Conservation (phyloP, 176 grass and related monocot species). For the Oryza punctata region DNA sequence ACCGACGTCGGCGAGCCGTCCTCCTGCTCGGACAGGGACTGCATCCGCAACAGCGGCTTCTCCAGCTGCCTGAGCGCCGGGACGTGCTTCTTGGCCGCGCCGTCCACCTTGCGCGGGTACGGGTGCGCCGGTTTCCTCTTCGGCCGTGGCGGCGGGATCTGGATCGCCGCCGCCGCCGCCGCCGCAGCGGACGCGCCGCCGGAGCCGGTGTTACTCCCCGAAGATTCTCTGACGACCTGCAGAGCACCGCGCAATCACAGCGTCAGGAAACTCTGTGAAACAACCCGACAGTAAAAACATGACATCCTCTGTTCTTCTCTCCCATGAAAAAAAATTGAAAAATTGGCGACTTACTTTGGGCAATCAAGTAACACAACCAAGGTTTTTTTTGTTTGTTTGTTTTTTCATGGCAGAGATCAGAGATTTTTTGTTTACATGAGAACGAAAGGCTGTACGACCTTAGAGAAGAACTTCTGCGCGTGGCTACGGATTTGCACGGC, state of each 20-base stretch:
- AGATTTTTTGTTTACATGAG: conserved; percentile 21
- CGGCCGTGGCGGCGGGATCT: conserved; percentile 90
- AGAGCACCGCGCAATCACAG: not conserved
- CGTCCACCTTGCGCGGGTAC: conserved; percentile 78
- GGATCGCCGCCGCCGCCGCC: conserved; percentile 42
- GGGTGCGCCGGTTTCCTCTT: conserved; percentile 83
- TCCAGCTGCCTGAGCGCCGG: conserved; percentile 50
- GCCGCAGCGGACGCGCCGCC: conserved; percentile 3
- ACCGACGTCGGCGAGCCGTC: conserved; percentile 82
- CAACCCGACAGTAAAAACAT: not conserved
- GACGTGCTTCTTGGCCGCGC: conserved; percentile 30
- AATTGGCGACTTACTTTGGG: conserved; percentile 50
- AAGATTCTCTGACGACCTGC: conserved; percentile 67
- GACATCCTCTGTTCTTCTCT: conserved; percentile 5
- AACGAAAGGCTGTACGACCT: conserved; percentile 54
- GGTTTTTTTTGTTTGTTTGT: conserved; percentile 4
- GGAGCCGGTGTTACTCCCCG: conserved; percentile 27
- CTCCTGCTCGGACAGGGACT: conserved; percentile 47
- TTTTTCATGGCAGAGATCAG: conserved; percentile 43
- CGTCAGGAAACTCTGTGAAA: conserved; percentile 17
- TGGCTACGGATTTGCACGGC: conserved; percentile 96
- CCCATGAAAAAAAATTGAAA: conserved; percentile 3
- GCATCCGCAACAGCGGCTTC: conserved; percentile 36
- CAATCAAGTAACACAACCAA: conserved; percentile 54
- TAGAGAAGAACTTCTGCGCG: conserved; percentile 99